Evolutionary conservation across 169 alveolate species (phyloP), one percentile per base, ranked within the genome.

Genomic region (Eimeria tenella): DNA sequence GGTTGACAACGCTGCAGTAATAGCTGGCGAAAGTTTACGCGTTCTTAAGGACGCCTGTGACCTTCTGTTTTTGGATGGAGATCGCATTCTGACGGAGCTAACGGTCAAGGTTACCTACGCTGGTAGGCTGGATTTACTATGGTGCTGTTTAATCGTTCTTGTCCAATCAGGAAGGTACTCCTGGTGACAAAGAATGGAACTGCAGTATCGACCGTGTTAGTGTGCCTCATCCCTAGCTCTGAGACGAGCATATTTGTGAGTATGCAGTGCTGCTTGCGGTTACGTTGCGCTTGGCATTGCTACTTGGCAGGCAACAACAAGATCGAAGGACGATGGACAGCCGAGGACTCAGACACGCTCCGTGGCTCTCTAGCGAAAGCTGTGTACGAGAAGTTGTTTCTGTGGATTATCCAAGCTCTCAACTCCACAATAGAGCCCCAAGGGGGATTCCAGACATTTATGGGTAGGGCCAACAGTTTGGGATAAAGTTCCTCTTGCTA

Each of bases 321-420:
- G 93, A 96, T 98, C 73, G 97, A 96, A 84, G 98, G 99, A 10
- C 97, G 98, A 25, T 96, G 98, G 97, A 97, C 97, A 60, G 95
- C 91, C 23, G 96, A 90, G 25, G 99, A 98, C 70, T 96, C 98
- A 13, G 97, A 97, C 86, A 98, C 97, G 96, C 96, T 98, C 71
- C 96, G 95, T 71, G 95, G 93, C 23, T 97, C 99, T 11, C 96
- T 99, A 71, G 99, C 99, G 9, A 98, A 99, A 95, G 99, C 98
- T 86, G 95, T 99, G 53, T 99, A 99, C 96, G 98, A 98, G 95
- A 98, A 98, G 86, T 95, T 99, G 84, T 99, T 99, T 93, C 96
- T 98, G 91, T 98, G 99, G 98, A 96, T 99, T 13, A 99, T 99
- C 50, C 97, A 95, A 77, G 97, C 98, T 82, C 97, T 99, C 96